Conservation (phyloP, 768 basidiomycete genomes). For the Arthromyces matolae region DNA sequence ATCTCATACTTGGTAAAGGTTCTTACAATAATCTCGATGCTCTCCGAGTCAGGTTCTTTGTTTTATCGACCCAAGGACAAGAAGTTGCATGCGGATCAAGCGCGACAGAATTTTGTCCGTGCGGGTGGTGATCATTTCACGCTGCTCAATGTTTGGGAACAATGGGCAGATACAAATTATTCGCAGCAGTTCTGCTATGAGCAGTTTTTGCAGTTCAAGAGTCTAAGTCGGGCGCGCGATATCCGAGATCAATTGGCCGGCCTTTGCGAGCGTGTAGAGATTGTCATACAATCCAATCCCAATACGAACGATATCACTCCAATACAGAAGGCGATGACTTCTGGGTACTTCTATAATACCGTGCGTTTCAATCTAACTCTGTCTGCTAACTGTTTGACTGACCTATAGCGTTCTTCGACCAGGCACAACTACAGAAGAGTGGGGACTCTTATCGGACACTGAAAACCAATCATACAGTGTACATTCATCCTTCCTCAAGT, state of each 20-base stretch:
- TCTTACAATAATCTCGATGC: conserved; percentile 94
- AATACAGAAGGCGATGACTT: conserved; percentile 91
- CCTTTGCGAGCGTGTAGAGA: conserved; percentile 95
- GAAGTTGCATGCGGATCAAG: conserved; percentile 95
- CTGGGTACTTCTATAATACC: conserved; percentile 96
- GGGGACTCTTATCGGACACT: conserved; percentile 97
- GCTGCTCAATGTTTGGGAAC: conserved; percentile 95
- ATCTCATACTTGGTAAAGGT: conserved; percentile 45
- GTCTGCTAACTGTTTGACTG: too few species aligned
- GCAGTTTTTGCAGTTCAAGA: conserved; percentile 94
- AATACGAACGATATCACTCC: conserved; percentile 92
- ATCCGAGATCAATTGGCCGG: conserved; percentile 94
- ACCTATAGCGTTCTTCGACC: neutral
- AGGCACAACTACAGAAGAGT: conserved; percentile 92
- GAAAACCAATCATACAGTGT: conserved; percentile 94
- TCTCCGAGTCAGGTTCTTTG: conserved; percentile 90
- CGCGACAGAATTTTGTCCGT: conserved; percentile 94
- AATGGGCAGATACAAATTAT: conserved; percentile 97
- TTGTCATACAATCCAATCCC: conserved; percentile 81
- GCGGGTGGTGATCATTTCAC: conserved; percentile 98
- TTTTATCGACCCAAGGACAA: conserved; percentile 99
- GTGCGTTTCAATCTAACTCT: conserved; percentile 40
- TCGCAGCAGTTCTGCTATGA: conserved; percentile 97
- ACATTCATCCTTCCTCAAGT: conserved; percentile 94
- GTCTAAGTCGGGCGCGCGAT: conserved; percentile 88